Evolutionary conservation across 129 eudicot genomes (phyloP).

Genomic region (Pittosporum tobira): DNA sequence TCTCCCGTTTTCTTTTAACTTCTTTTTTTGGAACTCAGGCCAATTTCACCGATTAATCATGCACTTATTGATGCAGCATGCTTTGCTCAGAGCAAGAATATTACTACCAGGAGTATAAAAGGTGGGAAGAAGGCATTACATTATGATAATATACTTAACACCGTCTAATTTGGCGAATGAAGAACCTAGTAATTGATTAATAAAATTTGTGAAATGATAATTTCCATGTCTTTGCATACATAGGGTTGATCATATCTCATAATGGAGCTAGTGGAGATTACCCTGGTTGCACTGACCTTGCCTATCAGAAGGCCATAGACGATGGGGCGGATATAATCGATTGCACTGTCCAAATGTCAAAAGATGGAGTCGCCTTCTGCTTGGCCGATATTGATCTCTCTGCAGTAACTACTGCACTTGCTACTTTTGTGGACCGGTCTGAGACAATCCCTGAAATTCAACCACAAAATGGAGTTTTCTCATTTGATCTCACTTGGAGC

Average conservation of each 20-base stretch:
- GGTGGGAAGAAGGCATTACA: constrained; percentile 16
- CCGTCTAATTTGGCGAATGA: background rate
- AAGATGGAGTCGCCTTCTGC: constrained; percentile 89
- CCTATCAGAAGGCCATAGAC: constrained; percentile 67
- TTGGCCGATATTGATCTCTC: constrained; percentile 51
- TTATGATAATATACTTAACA: too few relatives aligned
- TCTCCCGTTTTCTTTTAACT: background rate
- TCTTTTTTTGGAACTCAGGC: too few relatives aligned
- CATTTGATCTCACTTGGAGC: constrained; percentile 80
- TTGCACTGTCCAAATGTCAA: constrained; percentile 81
- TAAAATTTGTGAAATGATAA: background rate
- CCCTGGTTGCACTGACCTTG: constrained; percentile 81
- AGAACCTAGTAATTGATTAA: background rate
- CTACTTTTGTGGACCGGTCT: constrained; percentile 42
- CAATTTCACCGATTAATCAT: too few relatives aligned
- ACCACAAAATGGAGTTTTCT: constrained; percentile 59
- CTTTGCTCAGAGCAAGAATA: constrained; percentile 53
- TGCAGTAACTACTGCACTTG: constrained; percentile 58
- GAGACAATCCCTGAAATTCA: constrained; percentile 46
- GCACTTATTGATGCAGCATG: constrained; percentile 47
- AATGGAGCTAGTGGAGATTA: constrained; percentile 87
- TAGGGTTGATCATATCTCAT: constrained; percentile 59
- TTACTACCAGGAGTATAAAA: constrained; percentile 20
- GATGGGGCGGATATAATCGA: constrained; percentile 88
- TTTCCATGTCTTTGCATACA: background rate